Evolutionary conservation across 306 rosid species (phyloP), one percentile per base, ranked within the genome.

Genomic region (Dalbergia cochinchinensis): DNA sequence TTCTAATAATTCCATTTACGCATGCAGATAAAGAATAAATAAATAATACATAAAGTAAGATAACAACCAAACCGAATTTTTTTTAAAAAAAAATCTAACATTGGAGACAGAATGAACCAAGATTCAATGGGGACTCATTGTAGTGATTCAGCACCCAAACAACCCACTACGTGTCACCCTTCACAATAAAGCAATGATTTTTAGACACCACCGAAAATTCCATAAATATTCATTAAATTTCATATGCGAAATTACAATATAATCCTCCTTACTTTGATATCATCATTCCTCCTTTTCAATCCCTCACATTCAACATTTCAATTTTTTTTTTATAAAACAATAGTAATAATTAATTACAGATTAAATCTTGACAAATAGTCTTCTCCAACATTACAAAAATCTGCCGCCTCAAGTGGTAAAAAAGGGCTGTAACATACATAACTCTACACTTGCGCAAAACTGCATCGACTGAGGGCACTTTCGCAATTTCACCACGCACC

Each of bases 381-480:
- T 55, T n/a, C 11, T 26, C 48, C 41, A 44, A 72, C 55, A 13
- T 67, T 53, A 48, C 16, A 33, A 74, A 86, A 78, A 80, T 76
- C 79, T 84, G 93, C 84, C 90, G 82, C 69, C 35, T 67, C 47
- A 51, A 15, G 77, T 50, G 72, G 69, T 63, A 61, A 20, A 41
- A 4, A 8, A 8, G 71, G 4, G 54, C 35, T 66, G 8, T 66
- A 16, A 82, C 51, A 7, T 69, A 82, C 51, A 7, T 69, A 47
- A 42, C 79, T 83, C 71, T 70, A 78, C 86, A 80, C 84, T 73
- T 42, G 67, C 82, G 47, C 84, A 81, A 57, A 78, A 84, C 65
- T 68, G 73, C 69, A 71, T 70, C 65, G 26, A 33, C 3, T 14
- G 35, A 19, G 86, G 87, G 79, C 39, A 76, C 0, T 54, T 54